Conservation (phyloP, 1,139 yeast species). For the Pichia sp. region DNA sequence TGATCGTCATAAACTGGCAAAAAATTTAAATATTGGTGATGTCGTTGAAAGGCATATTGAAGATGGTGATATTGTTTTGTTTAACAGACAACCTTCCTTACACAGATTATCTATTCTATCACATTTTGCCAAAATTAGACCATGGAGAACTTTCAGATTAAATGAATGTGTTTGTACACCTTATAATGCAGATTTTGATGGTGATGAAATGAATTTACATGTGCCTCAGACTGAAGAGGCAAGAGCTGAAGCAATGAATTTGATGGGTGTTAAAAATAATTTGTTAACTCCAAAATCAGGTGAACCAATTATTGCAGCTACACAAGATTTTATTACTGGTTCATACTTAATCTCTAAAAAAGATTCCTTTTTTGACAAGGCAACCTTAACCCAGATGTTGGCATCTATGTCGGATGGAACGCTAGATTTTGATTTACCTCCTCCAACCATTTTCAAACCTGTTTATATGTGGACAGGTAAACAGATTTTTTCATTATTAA, state of each 20-base stretch:
- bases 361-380: constrained; percentile 88
- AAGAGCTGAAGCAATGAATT: constrained; percentile 91
- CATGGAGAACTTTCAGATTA: constrained; percentile 96
- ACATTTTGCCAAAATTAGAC: constrained; percentile 92
- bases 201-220: constrained; percentile 98
- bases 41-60: constrained; percentile 96
- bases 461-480: constrained; percentile 94
- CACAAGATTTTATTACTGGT: constrained; percentile 98
- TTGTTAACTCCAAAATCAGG: constrained; percentile 95
- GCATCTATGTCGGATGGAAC: constrained; percentile 96
- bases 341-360: constrained; percentile 88
- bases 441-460: constrained; percentile 91
- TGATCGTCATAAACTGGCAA: constrained; percentile 73
- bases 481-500: constrained; percentile 83
- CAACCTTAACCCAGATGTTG: constrained; percentile 72
- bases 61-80: constrained; percentile 93
- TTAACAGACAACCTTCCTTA: constrained; percentile 96
- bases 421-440: constrained; percentile 85
- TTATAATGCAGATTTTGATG: constrained; percentile 98
- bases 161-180: constrained; percentile 99
- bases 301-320: constrained; percentile 98
- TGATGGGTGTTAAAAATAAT: constrained; percentile 97
- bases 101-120: constrained; percentile 92
- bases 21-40: constrained; percentile 76
- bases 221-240: constrained; percentile 99